These are phyloP conservation scores for Colletotrichum musicola DNA, from an alignment of 2,329 filamentous ascomycete genomes.

Conservation along the genomic window DNA sequence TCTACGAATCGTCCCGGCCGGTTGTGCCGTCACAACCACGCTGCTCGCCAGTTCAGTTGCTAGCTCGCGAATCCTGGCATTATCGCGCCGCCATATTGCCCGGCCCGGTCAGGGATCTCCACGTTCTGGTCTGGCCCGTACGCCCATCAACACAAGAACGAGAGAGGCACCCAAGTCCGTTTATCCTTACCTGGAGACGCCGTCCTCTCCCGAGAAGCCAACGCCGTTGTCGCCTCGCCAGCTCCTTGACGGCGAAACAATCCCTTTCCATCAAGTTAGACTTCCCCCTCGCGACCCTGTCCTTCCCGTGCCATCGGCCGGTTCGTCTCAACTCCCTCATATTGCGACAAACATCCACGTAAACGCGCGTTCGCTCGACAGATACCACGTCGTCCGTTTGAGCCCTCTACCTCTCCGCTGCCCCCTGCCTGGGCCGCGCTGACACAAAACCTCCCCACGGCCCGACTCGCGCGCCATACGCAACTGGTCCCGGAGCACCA, in stretches of 20 bases:
- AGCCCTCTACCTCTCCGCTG: neutral
- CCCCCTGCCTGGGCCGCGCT: neutral
- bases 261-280: constrained; percentile 24
- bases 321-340: constrained; percentile 38
- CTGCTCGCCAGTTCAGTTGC: constrained; percentile 23
- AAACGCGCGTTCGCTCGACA: constrained; percentile 9
- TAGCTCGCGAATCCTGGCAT: constrained; percentile 25
- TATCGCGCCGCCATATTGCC: constrained; percentile 34
- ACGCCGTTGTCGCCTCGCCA: constrained; percentile 18
- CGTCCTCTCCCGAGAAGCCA: constrained; percentile 21
- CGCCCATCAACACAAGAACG: constrained; percentile 3
- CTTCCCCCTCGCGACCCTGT: constrained; percentile 23
- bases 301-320: constrained; percentile 36
- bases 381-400: constrained; percentile 6
- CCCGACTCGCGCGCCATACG: constrained; percentile 15
- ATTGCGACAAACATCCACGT: constrained; percentile 33
- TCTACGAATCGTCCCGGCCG: constrained; percentile 19
- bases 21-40: constrained; percentile 29
- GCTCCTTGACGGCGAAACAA: constrained; percentile 34
- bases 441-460: constrained; percentile 21
- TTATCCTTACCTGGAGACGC: constrained; percentile 17
- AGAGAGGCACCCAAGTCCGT: neutral
- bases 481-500: constrained; percentile 21
- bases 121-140: constrained; percentile 29
- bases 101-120: constrained; percentile 27